phyloP scores from a whole-genome alignment of 2,329 filamentous ascomycete species.

The Rhinocladiella mackenziei region DNA sequence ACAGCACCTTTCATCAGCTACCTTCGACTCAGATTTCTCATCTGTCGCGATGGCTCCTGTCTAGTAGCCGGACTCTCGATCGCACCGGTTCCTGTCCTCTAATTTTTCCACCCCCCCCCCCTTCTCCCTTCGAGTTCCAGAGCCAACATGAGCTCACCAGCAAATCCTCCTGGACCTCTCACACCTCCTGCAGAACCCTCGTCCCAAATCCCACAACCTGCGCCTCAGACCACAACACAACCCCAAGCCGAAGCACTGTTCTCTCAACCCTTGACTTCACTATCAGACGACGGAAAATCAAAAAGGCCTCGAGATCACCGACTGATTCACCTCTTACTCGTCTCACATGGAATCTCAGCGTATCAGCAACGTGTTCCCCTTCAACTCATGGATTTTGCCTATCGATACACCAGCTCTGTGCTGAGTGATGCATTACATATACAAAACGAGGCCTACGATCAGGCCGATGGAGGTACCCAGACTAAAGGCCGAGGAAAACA shows the following conservation, averaged over 20 bases:
- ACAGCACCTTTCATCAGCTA: background rate
- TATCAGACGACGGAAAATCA: slow-evolving; percentile 46
- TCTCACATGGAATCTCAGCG: slow-evolving; percentile 46
- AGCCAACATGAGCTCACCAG: slow-evolving; percentile 22
- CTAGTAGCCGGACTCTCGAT: background rate
- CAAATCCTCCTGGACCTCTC: slow-evolving; percentile 33
- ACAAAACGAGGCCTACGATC: slow-evolving; percentile 48
- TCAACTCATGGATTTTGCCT: slow-evolving; percentile 51
- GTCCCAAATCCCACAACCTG: slow-evolving; percentile 29
- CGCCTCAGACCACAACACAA: slow-evolving; percentile 19
- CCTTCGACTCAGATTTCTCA: background rate
- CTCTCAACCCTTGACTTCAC: slow-evolving; percentile 42
- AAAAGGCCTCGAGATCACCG: slow-evolving; percentile 49
- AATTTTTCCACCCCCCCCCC: background rate
- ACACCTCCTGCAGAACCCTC: slow-evolving; percentile 43
- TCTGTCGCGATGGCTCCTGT: background rate
- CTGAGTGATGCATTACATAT: slow-evolving; percentile 52
- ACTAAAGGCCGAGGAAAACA: slow-evolving; percentile 33
- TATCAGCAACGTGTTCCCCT: slow-evolving; percentile 53
- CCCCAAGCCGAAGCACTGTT: slow-evolving; percentile 30
- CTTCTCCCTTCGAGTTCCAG: background rate
- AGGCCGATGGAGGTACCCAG: slow-evolving; percentile 36
- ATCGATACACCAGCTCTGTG: slow-evolving; percentile 52
- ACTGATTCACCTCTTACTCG: slow-evolving; percentile 49
- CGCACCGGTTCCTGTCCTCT: background rate